phyloP scores from a whole-genome alignment of 192 early-diverging fungal genomes.

The Phycomyces blakesleeanus region DNA sequence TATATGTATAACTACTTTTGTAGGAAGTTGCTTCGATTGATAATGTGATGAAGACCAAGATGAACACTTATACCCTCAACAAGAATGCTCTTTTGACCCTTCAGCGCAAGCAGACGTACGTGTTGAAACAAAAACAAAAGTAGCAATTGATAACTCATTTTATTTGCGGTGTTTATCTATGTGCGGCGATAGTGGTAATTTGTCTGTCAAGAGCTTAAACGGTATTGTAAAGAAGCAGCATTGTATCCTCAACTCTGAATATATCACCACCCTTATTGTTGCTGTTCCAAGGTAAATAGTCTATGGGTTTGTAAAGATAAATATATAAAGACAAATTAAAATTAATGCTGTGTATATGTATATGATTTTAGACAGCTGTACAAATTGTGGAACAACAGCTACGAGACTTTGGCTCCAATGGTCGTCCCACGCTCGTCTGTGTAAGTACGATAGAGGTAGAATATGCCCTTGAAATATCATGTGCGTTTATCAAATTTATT shows the following conservation, averaged over 20 bases:
- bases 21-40: constrained; percentile 90
- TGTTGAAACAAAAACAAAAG: neutral
- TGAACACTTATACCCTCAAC: constrained; percentile 80
- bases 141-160: neutral
- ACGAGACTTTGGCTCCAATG: constrained; percentile 91
- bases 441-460: constrained; percentile 42
- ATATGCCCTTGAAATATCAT: neutral
- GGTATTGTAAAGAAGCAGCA: constrained; percentile 91
- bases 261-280: constrained; percentile 86
- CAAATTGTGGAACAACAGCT: constrained; percentile 81
- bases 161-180: neutral
- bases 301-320: neutral
- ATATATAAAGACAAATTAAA: too few species aligned
- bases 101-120: constrained; percentile 79
- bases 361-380: constrained; percentile 37
- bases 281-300: constrained; percentile 85
- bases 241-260: constrained; percentile 90
- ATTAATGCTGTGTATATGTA: too few species aligned
- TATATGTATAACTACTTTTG: too few species aligned
- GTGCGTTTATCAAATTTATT: neutral
- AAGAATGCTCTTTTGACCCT: constrained; percentile 80
- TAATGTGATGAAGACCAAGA: constrained; percentile 84
- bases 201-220: constrained; percentile 82
- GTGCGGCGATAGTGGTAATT: constrained; percentile 64
- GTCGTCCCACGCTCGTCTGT: constrained; percentile 92